Base-by-base conservation (phyloP, 1,139 yeast genomes). In the Kodamaea sp. region DNA sequence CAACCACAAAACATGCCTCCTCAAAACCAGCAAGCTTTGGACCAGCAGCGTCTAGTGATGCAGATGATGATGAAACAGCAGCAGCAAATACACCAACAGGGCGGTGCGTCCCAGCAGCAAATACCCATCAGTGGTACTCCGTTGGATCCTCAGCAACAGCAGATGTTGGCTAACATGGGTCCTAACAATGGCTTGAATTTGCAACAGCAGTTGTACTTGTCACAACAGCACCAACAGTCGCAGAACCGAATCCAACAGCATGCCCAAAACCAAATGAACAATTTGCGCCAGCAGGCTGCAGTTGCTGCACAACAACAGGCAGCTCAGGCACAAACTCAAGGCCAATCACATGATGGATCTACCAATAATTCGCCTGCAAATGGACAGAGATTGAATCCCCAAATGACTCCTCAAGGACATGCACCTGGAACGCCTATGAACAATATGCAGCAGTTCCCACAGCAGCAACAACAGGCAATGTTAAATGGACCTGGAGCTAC, bases 191-290 rank as follows among this genome's bases (percentile, higher is more conserved):
- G 43, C 27, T 32, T 48, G 35, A 47, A 44, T 22, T 34, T 51
- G 24, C 63, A 54, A 37, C 65, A 56, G 32, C 63, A 59, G 35
- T 36, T 56, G 44, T 56, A 45, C 36, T 38, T 57, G 37, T 59
- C 55, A 22, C 55, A 51, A 14, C 41, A 36, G 31, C 38, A 35
- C 15, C 36, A 31, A 23, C 61, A 51, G 35, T 53, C 55, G 20
- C 66, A 59, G 35, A 62, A 63, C 41, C 58, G 63, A 41, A 62
- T 59, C 29, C 78, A 73, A 37, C 76, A 70, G 42, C 76, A 70
- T 41, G 78, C 78, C 2, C 79, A 73, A 46, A 59, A 59, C 26
- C 79, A 74, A 50, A 72, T 73, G 78, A 72, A 71, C 42, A 71
- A 63, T 42, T 55, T 73, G 39, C 66, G 78, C 28, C 78, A 71